Conservation (phyloP, 805 yeast species). For the Metschnikowia noctiluminum region DNA sequence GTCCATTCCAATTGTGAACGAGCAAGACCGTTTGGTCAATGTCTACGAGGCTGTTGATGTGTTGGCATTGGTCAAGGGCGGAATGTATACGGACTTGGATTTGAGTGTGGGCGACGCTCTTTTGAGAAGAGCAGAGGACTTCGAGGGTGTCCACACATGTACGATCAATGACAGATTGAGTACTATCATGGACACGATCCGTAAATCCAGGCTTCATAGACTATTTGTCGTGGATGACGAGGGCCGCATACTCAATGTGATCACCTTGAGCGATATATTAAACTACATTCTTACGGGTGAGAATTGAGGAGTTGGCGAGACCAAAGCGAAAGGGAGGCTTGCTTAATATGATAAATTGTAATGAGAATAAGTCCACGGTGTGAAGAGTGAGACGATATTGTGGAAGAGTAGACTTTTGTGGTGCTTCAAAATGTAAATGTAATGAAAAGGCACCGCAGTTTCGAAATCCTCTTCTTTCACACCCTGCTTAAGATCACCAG, state of each 20-base stretch:
- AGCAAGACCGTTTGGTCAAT: conserved; percentile 62
- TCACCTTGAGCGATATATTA: conserved; percentile 87
- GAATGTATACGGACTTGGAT: conserved; percentile 85
- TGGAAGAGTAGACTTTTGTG: no score
- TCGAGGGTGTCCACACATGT: conserved; percentile 97
- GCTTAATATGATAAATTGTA: no score
- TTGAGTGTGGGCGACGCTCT: conserved; percentile 94
- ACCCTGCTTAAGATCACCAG: no score
- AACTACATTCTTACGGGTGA: conserved; percentile 74
- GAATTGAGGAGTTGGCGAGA: conserved; percentile 18
- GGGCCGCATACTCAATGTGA: conserved; percentile 75
- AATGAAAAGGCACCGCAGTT: no score
- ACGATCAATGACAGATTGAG: conserved; percentile 81
- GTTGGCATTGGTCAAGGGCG: conserved; percentile 87
- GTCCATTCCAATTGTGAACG: conserved; percentile 91
- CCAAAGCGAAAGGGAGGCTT: no score
- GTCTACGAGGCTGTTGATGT: conserved; percentile 97
- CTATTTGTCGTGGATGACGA: conserved; percentile 86
- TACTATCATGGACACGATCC: conserved; percentile 87
- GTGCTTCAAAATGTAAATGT: no score
- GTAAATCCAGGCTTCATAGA: conserved; percentile 87
- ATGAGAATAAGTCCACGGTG: no score
- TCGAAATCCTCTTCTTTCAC: no score
- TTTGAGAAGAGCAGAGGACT: conserved; percentile 89
- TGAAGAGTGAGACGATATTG: no score